These are phyloP conservation scores for Arachis stenosperma DNA, from an alignment of 306 rosid species.

Conservation along the genomic window DNA sequence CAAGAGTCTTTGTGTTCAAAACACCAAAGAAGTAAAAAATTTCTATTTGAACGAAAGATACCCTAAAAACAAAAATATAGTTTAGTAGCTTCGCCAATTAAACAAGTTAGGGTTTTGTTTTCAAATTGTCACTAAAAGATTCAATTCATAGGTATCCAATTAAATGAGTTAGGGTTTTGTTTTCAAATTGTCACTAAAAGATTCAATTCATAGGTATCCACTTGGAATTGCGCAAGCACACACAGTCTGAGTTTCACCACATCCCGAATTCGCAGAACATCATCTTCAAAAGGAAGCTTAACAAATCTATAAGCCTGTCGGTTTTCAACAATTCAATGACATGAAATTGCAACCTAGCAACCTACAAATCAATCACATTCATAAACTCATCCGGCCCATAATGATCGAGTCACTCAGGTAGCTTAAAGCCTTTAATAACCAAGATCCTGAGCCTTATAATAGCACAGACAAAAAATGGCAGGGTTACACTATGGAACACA, in stretches of 20 bases:
- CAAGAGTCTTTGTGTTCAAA: background rate
- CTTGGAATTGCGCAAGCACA: background rate
- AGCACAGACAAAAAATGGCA: constrained; percentile 21
- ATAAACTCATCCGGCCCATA: constrained; percentile 35
- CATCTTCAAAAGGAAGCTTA: constrained; percentile 20
- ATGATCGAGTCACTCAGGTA: constrained; percentile 20
- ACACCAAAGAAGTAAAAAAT: background rate
- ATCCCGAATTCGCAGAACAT: constrained; percentile 23
- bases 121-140: background rate
- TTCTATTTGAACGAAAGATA: background rate
- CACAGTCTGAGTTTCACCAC: background rate
- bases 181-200: background rate
- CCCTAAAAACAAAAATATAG: background rate
- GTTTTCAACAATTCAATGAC: constrained; percentile 35
- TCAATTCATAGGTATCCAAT: constrained; percentile 8
- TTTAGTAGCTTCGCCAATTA: constrained; percentile 1
- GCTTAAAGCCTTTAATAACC: background rate
- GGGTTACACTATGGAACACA: constrained; percentile 1
- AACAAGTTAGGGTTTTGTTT: constrained; percentile 3
- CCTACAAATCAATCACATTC: constrained; percentile 33
- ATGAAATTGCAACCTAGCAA: constrained; percentile 39
- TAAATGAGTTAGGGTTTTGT: background rate
- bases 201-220: constrained; percentile 14
- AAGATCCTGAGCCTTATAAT: constrained; percentile 21
- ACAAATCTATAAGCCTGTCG: constrained; percentile 8